Base-by-base conservation (phyloP, 495 filamentous ascomycete species). In the Penicillium mononematosum region DNA sequence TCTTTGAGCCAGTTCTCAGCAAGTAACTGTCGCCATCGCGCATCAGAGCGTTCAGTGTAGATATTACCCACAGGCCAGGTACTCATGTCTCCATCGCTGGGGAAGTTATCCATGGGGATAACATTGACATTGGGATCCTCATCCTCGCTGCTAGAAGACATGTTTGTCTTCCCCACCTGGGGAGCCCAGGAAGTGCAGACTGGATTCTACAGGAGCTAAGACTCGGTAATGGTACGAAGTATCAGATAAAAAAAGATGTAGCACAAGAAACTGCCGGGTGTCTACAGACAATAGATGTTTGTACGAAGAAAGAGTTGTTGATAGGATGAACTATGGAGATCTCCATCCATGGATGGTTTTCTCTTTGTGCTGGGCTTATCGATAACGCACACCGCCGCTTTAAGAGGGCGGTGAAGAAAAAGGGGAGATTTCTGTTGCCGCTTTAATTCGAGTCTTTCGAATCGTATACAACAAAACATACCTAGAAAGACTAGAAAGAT, bases 1-100 rank as follows among this genome's bases (percentile, higher is more conserved):
- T 70, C 59, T 50, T 67, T 58, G 34, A 77, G 57, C 77, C 77
- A 79, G 56, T 70, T 57, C 22, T 56, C 59, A 2, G 75, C 77
- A 38, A 79, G 59, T 25, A 62, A 66, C 22, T 56, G 42, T 10
- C 70, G 63, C 57, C 73, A 78, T 10, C 52, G 53, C 9, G 24
- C 17, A 29, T 69, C 67, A 52, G 69, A 63, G 39, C 51, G 59
- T 19, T 42, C 34, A 16, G 29, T 8, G 20, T 61, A 73, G n/a
- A 45, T 39, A 9, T 45, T 39, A 9, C 32, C 45, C 14, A 25
- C 58, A 7, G 75, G 75, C 76, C 75, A 78, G 4, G 58, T 62
- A 12, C 53, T 46, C 9, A 50, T 34, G 19, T 66, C 54, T 0
- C 76, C 76, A 58, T 79, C 76, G 27, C 67, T 75, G 16, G 68